Evolutionary conservation across 2,329 filamentous ascomycete genomes (phyloP), one percentile per base, ranked within the genome.

Genomic region (Didymellaceae sp.): DNA sequence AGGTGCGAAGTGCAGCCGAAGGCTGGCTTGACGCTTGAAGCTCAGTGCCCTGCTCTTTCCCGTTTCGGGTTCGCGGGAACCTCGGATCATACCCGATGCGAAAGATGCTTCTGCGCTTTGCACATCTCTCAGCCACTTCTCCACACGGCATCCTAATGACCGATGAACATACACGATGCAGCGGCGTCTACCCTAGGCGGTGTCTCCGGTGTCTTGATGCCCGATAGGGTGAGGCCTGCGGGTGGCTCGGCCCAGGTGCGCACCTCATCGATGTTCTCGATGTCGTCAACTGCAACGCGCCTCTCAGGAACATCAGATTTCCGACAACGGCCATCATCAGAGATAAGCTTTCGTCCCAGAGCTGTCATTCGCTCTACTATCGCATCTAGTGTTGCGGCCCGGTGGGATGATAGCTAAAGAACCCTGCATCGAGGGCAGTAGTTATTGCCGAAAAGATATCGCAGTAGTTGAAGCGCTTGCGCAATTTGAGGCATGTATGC

Each of bases 401-500:
- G 34, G 47, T 51, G 48, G 42, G 22, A 17, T 20, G 2, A 22
- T 37, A 7, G 25, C 14, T 34, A 17, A 13, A 8, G 30, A 9
- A 45, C 38, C 34, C 42, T 38, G 26, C 30, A 40, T n/a, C 17
- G 13, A 13, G 22, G 14, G 31, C 14, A 31, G 45, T 32, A 14
- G 24, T 8, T 14, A 13, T 31, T 30, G 16, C n/a, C 24, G 13
- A 8, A 22, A 22, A 21, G 22, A n/a, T 6, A 24, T 18, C 37
- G 39, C 32, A 43, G 17, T 32, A 28, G 10, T 16, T 40, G 41
- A 28, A 42, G 17, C 25, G 34, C 47, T 57, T 49, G 35, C 57
- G 54, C 57, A 54, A 59, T 57, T 34, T 24, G 20, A 48, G 24
- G 47, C 54, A 48, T 38, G 44, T 41, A 59, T 59, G 32, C 34